A percentile compares a stretch with the other conserved stretches of the same genome.
Evolutionary conservation across 1,284 basidiomycete species (phyloP).

Genomic region (Microbotryum scabiosae): DNA sequence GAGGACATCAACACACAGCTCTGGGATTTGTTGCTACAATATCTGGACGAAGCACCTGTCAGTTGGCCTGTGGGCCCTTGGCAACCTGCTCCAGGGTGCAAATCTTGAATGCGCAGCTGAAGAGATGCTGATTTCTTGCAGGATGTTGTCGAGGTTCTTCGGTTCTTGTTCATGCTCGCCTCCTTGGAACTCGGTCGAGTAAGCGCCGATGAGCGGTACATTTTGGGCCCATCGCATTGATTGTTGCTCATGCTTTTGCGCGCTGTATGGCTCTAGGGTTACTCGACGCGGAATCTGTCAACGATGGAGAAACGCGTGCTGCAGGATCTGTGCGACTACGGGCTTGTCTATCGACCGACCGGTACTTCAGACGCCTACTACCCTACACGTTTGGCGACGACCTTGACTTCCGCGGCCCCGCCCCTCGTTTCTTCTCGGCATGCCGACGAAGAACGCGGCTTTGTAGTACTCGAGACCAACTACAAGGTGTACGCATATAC

Average conservation of each 20-base stretch:
- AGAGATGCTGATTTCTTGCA: neutral
- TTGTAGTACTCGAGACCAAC: slow-evolving; percentile 96
- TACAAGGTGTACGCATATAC: slow-evolving; percentile 98
- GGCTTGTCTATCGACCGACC: slow-evolving; percentile 75
- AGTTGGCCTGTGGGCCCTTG: slow-evolving; percentile 19
- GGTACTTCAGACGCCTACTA: slow-evolving; percentile 56
- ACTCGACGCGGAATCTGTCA: slow-evolving; percentile 73
- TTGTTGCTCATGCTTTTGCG: too few relatives aligned
- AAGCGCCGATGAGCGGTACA: slow-evolving; percentile 33
- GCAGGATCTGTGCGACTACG: slow-evolving; percentile 87
- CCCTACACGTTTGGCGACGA: slow-evolving; percentile 93
- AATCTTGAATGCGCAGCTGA: neutral
- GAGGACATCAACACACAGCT: slow-evolving; percentile 93
- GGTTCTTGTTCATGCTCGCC: slow-evolving; percentile 90
- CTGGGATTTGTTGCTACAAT: slow-evolving; percentile 93
- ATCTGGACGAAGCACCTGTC: slow-evolving; percentile 72
- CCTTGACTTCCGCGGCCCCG: slow-evolving; percentile 70
- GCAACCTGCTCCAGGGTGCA: neutral
- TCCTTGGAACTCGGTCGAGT: slow-evolving; percentile 85
- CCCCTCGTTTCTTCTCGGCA: slow-evolving; percentile 49
- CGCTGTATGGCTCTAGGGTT: slow-evolving; percentile 53
- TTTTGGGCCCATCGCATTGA: too few relatives aligned
- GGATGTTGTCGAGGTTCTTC: slow-evolving; percentile 87
- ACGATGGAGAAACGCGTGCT: slow-evolving; percentile 77
- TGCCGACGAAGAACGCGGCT: slow-evolving; percentile 56